phyloP scores from a whole-genome alignment of 768 basidiomycete species.

The Russula sp. region DNA sequence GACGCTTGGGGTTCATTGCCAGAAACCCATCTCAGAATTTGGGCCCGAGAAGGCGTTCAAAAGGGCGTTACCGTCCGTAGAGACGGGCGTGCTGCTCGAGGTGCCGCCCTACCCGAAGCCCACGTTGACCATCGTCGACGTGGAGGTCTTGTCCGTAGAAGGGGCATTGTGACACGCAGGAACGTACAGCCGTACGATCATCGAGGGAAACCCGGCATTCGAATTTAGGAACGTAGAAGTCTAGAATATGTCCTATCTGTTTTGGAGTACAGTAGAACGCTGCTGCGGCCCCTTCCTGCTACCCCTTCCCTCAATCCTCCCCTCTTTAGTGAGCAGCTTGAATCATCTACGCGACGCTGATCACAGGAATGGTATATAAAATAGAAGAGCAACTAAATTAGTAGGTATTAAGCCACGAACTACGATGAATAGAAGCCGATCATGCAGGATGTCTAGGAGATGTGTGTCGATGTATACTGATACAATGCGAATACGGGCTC shows the following conservation, averaged over 20 bases:
- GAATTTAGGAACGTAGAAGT: constrained; percentile 71
- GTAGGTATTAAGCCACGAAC: not conserved
- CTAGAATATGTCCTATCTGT: not conserved
- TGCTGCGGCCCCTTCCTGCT: not conserved
- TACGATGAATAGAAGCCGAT: not conserved
- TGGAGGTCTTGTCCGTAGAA: constrained; percentile 62
- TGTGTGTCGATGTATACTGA: not conserved
- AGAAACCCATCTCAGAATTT: constrained; percentile 80
- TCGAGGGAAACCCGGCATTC: constrained; percentile 80
- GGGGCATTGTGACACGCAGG: constrained; percentile 50
- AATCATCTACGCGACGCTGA: too few relatives aligned
- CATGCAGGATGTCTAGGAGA: not conserved
- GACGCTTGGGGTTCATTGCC: not conserved
- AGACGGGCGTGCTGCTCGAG: constrained; percentile 62
- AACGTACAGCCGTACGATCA: constrained; percentile 56
- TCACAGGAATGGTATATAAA: not conserved
- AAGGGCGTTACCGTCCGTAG: constrained; percentile 77
- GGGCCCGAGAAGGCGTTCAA: constrained; percentile 75
- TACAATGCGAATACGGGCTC: not conserved
- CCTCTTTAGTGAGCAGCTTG: not conserved
- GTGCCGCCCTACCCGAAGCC: constrained; percentile 78
- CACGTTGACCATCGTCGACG: constrained; percentile 62
- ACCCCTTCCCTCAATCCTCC: too few relatives aligned
- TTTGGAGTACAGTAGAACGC: not conserved
- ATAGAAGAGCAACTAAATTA: not conserved